A percentile compares a stretch with the other conserved stretches of the same genome.
These are phyloP conservation scores for Penicillium sp. DNA, from an alignment of 2,329 filamentous ascomycete genomes.

Conservation along the genomic window DNA sequence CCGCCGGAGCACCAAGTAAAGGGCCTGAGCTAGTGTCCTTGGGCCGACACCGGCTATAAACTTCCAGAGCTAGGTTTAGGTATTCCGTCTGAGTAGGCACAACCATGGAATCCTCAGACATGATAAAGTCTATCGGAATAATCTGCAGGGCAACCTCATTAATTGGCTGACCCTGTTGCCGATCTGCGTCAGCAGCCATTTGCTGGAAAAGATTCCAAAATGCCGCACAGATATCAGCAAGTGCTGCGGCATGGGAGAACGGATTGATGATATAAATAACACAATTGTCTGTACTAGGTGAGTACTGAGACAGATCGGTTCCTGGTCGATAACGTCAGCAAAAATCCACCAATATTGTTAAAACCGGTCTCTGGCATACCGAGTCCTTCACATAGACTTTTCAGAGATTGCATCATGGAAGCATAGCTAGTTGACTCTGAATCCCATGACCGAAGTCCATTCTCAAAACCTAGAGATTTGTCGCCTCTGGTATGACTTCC, in stretches of 20 bases:
- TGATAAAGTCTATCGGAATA: slow-evolving; percentile 56
- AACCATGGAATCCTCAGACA: slow-evolving; percentile 52
- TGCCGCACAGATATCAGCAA: slow-evolving; percentile 56
- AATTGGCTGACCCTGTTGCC: slow-evolving; percentile 29
- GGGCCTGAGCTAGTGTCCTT: slow-evolving; percentile 35
- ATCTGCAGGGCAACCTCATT: slow-evolving; percentile 60
- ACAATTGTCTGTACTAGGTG: slow-evolving; percentile 42
- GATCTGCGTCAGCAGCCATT: slow-evolving; percentile 46
- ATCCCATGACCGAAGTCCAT: slow-evolving; percentile 41
- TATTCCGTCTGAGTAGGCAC: slow-evolving; percentile 52
- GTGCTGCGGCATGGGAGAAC: slow-evolving; percentile 48
- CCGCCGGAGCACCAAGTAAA: slow-evolving; percentile 53
- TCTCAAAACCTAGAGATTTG: slow-evolving; percentile 39
- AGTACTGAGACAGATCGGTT: slow-evolving; percentile 33
- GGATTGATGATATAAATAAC: slow-evolving; percentile 63
- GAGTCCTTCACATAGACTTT: slow-evolving; percentile 36
- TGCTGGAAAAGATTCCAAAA: slow-evolving; percentile 59
- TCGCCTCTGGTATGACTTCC: slow-evolving; percentile 52
- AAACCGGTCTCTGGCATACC: slow-evolving; percentile 27
- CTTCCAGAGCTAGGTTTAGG: slow-evolving; percentile 54
- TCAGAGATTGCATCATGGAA: slow-evolving; percentile 37
- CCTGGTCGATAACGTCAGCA: slow-evolving; percentile 28
- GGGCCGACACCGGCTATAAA: slow-evolving; percentile 59
- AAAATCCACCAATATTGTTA: background rate
- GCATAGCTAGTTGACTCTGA: slow-evolving; percentile 30